These are phyloP conservation scores for Rickenella mellea DNA, from an alignment of 768 basidiomycete species.

Conservation along the genomic window DNA sequence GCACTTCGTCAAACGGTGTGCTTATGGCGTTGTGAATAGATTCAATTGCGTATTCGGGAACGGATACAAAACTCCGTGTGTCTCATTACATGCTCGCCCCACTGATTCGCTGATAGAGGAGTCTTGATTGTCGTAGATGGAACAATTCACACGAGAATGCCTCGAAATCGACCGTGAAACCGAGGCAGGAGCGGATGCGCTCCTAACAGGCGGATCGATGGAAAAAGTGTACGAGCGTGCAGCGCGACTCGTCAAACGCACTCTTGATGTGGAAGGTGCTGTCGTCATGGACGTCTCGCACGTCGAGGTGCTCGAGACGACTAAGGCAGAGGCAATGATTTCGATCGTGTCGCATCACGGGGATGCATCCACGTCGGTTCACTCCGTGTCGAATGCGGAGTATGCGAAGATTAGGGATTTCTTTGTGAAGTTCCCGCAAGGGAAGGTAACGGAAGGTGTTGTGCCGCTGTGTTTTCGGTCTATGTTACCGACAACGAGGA, in stretches of 20 bases:
- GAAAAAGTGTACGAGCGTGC: slow-evolving; percentile 88
- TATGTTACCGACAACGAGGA: slow-evolving; percentile 64
- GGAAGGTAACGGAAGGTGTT: slow-evolving; percentile 80
- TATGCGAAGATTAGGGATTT: slow-evolving; percentile 69
- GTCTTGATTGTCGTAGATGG: slow-evolving; percentile 50
- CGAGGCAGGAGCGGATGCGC: slow-evolving; percentile 21
- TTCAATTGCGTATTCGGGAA: slow-evolving; percentile 83
- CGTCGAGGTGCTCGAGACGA: slow-evolving; percentile 76
- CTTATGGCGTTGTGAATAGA: slow-evolving; percentile 29
- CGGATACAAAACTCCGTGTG: slow-evolving; percentile 82
- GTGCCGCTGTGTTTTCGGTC: slow-evolving; percentile 76
- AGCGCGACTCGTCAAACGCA: slow-evolving; percentile 79
- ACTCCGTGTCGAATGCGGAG: slow-evolving; percentile 57
- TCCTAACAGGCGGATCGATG: slow-evolving; percentile 42
- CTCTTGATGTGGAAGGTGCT: slow-evolving; percentile 87
- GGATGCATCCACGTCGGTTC: slow-evolving; percentile 43
- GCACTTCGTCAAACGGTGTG: background rate
- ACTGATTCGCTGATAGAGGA: background rate
- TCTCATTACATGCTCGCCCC: slow-evolving; percentile 1
- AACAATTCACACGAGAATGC: slow-evolving; percentile 90
- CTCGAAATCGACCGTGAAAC: slow-evolving; percentile 74
- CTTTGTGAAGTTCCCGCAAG: slow-evolving; percentile 73
- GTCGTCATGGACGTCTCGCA: slow-evolving; percentile 89
- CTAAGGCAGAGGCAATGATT: slow-evolving; percentile 47
- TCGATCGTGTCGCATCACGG: slow-evolving; percentile 67